These are phyloP conservation scores for Epichloe sp. DNA, from an alignment of 2,329 filamentous ascomycete genomes.

Conservation along the genomic window DNA sequence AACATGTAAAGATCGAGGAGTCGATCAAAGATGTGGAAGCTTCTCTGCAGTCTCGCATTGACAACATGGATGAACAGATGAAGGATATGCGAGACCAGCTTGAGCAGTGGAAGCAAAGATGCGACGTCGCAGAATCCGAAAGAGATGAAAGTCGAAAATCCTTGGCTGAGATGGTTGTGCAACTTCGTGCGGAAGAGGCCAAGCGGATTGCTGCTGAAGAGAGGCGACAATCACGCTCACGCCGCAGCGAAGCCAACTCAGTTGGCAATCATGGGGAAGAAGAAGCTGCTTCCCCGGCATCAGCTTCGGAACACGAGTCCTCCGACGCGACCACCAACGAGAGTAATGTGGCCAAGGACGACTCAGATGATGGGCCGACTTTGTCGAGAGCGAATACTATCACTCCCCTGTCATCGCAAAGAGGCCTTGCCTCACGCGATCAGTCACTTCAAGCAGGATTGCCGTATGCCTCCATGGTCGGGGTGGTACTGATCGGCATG, in stretches of 20 bases:
- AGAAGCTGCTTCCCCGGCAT: background rate
- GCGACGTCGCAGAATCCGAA: conserved; percentile 70
- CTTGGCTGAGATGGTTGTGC: conserved; percentile 76
- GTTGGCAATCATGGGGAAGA: conserved; percentile 5
- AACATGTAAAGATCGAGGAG: background rate
- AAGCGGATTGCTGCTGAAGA: conserved; percentile 30
- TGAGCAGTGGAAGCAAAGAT: conserved; percentile 61
- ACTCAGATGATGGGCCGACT: conserved; percentile 26
- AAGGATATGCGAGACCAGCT: conserved; percentile 68
- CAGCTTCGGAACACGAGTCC: background rate
- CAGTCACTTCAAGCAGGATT: conserved; percentile 38
- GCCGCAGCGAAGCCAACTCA: conserved; percentile 3
- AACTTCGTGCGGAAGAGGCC: conserved; percentile 57
- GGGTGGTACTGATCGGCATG: conserved; percentile 69
- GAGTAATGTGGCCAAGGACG: conserved; percentile 16
- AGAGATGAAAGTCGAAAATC: conserved; percentile 58
- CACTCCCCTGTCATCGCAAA: conserved; percentile 28
- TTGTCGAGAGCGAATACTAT: conserved; percentile 37
- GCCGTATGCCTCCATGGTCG: conserved; percentile 71
- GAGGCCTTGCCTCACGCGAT: conserved; percentile 28
- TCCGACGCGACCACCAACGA: background rate
- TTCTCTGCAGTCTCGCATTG: conserved; percentile 51
- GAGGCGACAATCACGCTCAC: conserved; percentile 26
- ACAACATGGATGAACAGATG: conserved; percentile 68
- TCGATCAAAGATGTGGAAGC: conserved; percentile 15